Evolutionary conservation across 73 alveolate genomes (phyloP).

Genomic region (Paramecium sonneborni): DNA sequence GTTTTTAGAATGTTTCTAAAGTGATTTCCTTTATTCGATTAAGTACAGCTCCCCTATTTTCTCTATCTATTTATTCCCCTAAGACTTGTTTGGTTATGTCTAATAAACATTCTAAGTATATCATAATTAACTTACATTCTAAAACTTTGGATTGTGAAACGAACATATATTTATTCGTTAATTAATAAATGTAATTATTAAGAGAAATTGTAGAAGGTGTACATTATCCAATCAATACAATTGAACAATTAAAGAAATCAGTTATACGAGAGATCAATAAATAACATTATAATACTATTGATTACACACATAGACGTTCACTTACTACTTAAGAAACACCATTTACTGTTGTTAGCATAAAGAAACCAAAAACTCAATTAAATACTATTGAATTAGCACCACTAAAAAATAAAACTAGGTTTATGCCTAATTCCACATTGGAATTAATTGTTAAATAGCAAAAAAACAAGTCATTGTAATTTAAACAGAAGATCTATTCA

Average conservation of each 20-base stretch:
- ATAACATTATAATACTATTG: too few relatives aligned
- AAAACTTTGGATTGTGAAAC: neutral
- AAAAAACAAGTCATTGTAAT: neutral
- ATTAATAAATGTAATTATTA: neutral
- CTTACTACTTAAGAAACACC: too few relatives aligned
- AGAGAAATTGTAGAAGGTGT: neutral
- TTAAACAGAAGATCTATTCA: neutral
- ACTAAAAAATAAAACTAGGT: neutral
- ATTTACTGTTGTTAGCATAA: neutral
- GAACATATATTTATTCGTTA: slow-evolving; percentile 4
- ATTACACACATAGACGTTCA: too few relatives aligned
- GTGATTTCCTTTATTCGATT: slow-evolving; percentile 23
- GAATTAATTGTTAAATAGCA: neutral
- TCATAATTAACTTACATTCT: neutral
- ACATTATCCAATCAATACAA: neutral
- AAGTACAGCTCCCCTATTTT: neutral
- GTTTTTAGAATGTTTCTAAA: neutral
- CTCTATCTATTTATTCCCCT: neutral
- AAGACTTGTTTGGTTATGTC: neutral
- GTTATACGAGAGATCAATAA: neutral
- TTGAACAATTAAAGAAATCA: neutral
- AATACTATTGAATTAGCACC: neutral
- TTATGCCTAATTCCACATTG: neutral
- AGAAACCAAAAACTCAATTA: neutral
- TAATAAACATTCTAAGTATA: neutral